Evolutionary conservation across 2,329 filamentous ascomycete genomes (phyloP).

Genomic region (Stenocarpella maydis): DNA sequence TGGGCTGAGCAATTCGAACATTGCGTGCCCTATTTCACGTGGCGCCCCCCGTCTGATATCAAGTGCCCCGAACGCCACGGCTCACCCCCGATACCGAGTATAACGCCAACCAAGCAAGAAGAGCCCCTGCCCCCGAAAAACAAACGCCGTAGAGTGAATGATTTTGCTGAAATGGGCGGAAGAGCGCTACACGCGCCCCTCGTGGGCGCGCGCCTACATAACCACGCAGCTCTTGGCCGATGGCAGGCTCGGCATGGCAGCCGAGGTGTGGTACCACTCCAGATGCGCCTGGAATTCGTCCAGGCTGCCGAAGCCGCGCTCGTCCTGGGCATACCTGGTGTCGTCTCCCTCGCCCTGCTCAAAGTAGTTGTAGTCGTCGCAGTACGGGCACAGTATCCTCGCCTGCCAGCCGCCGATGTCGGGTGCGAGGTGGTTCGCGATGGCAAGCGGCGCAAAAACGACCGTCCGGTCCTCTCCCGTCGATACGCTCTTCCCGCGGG

Average conservation of each 20-base stretch:
- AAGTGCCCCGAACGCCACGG: conserved; percentile 16
- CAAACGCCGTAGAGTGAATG: conserved; percentile 21
- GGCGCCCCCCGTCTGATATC: not conserved
- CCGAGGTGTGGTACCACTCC: conserved; percentile 62
- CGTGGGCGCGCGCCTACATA: conserved; percentile 48
- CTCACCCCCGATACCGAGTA: not conserved
- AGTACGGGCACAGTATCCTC: conserved; percentile 62
- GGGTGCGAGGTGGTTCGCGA: conserved; percentile 65
- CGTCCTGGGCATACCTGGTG: conserved; percentile 56
- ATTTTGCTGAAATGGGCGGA: not conserved
- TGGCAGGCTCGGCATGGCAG: conserved; percentile 48
- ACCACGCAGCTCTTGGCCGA: conserved; percentile 52
- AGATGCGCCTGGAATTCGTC: conserved; percentile 61
- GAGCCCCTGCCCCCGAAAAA: conserved; percentile 26
- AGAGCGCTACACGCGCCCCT: not conserved
- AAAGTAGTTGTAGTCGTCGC: conserved; percentile 61
- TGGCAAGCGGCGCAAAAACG: conserved; percentile 64
- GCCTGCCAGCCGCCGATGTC: conserved; percentile 60
- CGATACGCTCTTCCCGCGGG: conserved; percentile 53
- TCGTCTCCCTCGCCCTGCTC: conserved; percentile 60
- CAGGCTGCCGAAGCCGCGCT: conserved; percentile 58
- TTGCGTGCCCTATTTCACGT: not conserved
- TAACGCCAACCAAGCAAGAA: conserved; percentile 13
- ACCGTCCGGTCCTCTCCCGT: conserved; percentile 57
- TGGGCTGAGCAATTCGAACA: not conserved